Conservation (phyloP, 2,329 filamentous ascomycete species). For the Botrytis porri region DNA sequence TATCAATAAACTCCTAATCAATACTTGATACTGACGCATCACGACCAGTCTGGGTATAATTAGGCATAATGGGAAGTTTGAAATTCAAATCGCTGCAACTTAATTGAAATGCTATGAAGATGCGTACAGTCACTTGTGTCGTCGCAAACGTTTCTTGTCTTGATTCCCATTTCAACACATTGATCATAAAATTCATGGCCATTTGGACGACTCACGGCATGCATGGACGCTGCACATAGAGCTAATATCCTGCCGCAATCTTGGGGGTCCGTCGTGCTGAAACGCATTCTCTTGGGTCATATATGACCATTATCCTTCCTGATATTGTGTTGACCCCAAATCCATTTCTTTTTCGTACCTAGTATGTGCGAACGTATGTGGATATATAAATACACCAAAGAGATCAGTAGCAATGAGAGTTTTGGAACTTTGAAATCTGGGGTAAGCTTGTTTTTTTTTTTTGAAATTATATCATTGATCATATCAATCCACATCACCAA, state of each 20-base stretch:
- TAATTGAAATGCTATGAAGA: background rate
- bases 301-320: background rate
- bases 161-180: background rate
- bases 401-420: background rate
- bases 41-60: background rate
- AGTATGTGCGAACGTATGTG: background rate
- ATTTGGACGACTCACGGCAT: background rate
- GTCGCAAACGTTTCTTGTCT: background rate
- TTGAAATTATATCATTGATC: background rate
- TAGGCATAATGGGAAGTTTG: background rate
- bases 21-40: background rate
- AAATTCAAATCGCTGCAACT: background rate
- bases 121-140: background rate
- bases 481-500: slow-evolving; percentile 11
- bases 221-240: background rate
- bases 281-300: background rate
- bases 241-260: background rate
- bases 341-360: background rate
- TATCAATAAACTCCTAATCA: background rate
- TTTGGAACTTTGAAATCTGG: background rate
- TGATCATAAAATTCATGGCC: background rate
- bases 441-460: background rate
- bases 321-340: background rate
- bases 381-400: background rate
- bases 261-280: no score